phyloP scores from a whole-genome alignment of 768 basidiomycete species.

The Pleurotus tuber-regium region DNA sequence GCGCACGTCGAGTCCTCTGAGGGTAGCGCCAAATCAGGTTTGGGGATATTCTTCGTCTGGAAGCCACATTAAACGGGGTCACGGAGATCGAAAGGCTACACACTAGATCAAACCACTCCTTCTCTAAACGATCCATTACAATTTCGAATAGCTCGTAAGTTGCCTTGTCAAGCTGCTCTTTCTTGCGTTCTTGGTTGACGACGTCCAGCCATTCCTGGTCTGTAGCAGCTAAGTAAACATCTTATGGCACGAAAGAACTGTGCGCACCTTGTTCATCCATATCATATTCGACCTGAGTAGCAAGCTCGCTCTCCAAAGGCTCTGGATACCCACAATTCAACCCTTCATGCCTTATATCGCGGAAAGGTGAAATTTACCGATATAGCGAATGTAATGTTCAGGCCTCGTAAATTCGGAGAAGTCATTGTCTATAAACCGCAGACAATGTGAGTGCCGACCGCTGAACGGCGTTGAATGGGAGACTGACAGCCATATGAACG shows the following conservation, averaged over 20 bases:
- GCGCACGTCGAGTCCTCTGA: constrained; percentile 96
- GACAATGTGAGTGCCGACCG: constrained; percentile 1
- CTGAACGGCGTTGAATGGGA: background rate
- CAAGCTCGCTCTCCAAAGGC: constrained; percentile 89
- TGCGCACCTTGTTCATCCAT: constrained; percentile 96
- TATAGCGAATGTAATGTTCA: constrained; percentile 87
- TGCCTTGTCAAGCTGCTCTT: constrained; percentile 67
- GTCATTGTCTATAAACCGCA: constrained; percentile 46
- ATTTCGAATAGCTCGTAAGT: constrained; percentile 91
- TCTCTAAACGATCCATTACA: constrained; percentile 96
- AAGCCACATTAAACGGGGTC: background rate
- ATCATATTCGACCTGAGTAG: constrained; percentile 95
- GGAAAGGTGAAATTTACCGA: constrained; percentile 50
- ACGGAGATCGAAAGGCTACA: constrained; percentile 18
- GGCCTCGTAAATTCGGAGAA: constrained; percentile 72
- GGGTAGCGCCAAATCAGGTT: constrained; percentile 81
- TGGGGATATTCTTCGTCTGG: constrained; percentile 92
- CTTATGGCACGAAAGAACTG: constrained; percentile 5
- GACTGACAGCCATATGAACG: constrained; percentile 73
- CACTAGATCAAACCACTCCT: constrained; percentile 98
- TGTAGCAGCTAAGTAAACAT: constrained; percentile 25
- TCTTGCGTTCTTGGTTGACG: constrained; percentile 79
- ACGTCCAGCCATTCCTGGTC: constrained; percentile 95
- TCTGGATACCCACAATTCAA: constrained; percentile 44
- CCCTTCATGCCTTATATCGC: constrained; percentile 9